Base-by-base conservation (phyloP, 768 basidiomycete genomes). In the Mycena vulgaris region DNA sequence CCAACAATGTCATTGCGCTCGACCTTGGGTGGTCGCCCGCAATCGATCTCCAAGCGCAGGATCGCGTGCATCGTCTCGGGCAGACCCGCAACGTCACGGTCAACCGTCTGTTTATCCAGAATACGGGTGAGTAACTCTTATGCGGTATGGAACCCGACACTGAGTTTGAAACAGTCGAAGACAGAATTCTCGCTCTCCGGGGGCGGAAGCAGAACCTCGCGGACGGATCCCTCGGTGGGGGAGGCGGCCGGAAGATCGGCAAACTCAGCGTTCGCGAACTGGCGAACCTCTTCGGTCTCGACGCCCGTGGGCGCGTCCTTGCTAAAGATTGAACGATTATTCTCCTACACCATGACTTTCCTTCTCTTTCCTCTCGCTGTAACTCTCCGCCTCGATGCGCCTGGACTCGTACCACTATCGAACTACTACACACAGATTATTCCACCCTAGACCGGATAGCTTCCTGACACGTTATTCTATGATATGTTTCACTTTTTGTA, bases 21-120 rank as follows among this genome's bases (percentile, higher is more conserved):
- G 91, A 91, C 73, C 85, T 90, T 30, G 89, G 86, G 7, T 92
- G 90, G 90, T 89, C 87, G 30, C 86, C 86, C 47, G 91, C 91
- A 1, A 83, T 90, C 19, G 91, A 92, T 75, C 47, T 59, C 5
- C 63, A 66, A 49, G 55, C 58, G 6, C 45, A 65, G 14, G 63
- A 68, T 55, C 59, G 52, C 28, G 85, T 88, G 8, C 89, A 90
- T 74, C 82, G 89, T 27, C 79, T 90, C 7, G 90, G 90, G 7
- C 91, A 92, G 74, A 79, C 70, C 13, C 82, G 87, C 28, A 64
- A 83, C 0, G 91, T 91, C 16, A 70, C 80, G 25, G 87, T 91
- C 16, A 81, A 89, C 45, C 86, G 89, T 13, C 82, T 91, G 10
- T 89, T 91, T 33, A 89, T 91, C 42, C 76, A 79, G 2, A 82